Evolutionary conservation across 768 basidiomycete species (phyloP).

Genomic region (Cystofilobasidium bisporidii): DNA sequence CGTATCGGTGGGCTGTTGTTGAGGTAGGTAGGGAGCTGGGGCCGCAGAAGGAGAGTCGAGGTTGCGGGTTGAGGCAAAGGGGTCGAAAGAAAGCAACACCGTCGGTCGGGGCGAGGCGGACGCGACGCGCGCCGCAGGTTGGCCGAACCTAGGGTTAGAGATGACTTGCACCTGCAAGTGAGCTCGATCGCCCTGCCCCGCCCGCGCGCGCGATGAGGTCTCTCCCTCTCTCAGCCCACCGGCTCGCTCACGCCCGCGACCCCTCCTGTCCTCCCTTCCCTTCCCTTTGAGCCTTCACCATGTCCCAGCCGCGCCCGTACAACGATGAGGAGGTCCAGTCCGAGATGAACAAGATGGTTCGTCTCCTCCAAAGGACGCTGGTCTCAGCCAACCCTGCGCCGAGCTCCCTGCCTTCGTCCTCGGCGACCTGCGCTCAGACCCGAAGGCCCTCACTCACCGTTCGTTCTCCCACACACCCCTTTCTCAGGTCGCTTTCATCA

Average conservation of each 20-base stretch:
- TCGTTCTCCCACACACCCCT: not conserved
- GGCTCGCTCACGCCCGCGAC: not conserved
- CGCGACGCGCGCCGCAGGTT: too few relatives aligned
- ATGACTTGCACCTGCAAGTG: too few relatives aligned
- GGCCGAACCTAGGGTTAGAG: too few relatives aligned
- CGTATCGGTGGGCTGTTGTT: too few relatives aligned
- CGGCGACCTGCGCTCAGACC: constrained; percentile 7
- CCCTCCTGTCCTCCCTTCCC: not conserved
- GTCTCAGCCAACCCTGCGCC: not conserved
- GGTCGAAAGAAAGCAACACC: too few relatives aligned
- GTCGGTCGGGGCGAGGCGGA: too few relatives aligned
- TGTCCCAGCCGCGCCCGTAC: constrained; percentile 54
- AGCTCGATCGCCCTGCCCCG: too few relatives aligned
- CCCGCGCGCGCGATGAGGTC: too few relatives aligned
- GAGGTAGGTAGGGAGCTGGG: too few relatives aligned
- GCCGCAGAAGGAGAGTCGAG: too few relatives aligned
- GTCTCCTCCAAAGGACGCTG: too few relatives aligned
- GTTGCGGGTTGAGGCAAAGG: too few relatives aligned
- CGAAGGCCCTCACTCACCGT: not conserved
- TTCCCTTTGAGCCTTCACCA: constrained; percentile 32
- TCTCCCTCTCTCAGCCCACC: not conserved
- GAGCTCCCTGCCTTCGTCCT: constrained; percentile 2
- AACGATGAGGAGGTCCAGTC: constrained; percentile 91
- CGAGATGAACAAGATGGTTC: constrained; percentile 99
- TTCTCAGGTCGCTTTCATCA: constrained; percentile 85